Evolutionary conservation across 2,329 filamentous ascomycete genomes (phyloP), one percentile per base, ranked within the genome.

Genomic region (Chaetothyriales sp.): DNA sequence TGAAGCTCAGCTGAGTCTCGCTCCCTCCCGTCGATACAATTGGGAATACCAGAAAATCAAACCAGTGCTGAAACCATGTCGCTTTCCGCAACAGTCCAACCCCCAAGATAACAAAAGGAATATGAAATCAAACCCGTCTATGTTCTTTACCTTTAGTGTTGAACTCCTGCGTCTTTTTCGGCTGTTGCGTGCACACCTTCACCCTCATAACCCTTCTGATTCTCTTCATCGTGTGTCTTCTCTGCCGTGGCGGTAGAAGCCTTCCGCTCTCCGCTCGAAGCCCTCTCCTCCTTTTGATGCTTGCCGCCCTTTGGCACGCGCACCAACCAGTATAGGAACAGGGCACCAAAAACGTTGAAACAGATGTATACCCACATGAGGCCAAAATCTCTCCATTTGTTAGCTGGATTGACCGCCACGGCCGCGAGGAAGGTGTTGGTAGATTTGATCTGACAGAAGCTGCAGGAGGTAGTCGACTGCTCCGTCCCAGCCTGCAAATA

Each of bases 361-460:
- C 68, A 54, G 43, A 86, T 75, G 59, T 77, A 87, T 0, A 71
- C 80, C 77, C 81, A 86, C 61, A 86, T 69, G 43, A 87, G 71
- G 1, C 83, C 84, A 53, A 80, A 86, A 62, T 87, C 85, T 52
- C 82, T 72, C 82, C 83, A 86, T n/a, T 64, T 67, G 25, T 77
- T 66, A 0, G 60, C 56, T 60, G 68, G 78, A 52, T 65, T 64
- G 48, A 74, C 73, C 18, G 61, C 64, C 4, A 70, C 65, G 1
- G 56, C 47, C 0, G 63, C 62, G 44, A 80, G 63, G 64, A 72
- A 78, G 37, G 70, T 67, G 56, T 80, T 72, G 0, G 76, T 73
- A 8, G 58, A 56, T 15, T 56, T 61, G 9, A 76, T 60, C 2
- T 66, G 56, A 62, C 77, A 80, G 66, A 74, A 79, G 1, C 65